phyloP scores from a whole-genome alignment of 805 yeast genomes.

The Torulaspora quercuum region DNA sequence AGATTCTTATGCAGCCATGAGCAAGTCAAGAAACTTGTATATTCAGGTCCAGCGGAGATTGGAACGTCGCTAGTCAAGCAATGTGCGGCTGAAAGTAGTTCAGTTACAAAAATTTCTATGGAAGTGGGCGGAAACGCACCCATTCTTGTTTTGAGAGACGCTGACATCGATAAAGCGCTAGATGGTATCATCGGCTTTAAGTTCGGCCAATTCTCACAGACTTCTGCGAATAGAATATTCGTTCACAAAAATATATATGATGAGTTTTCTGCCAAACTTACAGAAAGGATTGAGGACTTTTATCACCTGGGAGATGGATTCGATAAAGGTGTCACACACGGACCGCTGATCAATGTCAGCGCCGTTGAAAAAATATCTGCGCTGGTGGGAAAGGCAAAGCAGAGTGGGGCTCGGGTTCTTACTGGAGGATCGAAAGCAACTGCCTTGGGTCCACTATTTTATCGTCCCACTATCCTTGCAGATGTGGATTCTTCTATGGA shows the following conservation, averaged over 20 bases:
- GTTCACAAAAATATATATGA: conserved; percentile 72
- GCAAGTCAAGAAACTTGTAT: conserved; percentile 70
- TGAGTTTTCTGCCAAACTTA: conserved; percentile 56
- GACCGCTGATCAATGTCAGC: conserved; percentile 66
- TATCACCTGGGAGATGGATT: conserved; percentile 77
- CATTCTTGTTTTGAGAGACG: conserved; percentile 75
- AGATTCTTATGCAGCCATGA: conserved; percentile 65
- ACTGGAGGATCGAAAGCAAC: conserved; percentile 79
- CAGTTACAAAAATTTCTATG: conserved; percentile 74
- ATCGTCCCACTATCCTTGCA: conserved; percentile 81
- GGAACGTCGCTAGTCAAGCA: conserved; percentile 70
- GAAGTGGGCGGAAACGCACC: conserved; percentile 91
- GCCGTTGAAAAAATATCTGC: conserved; percentile 62
- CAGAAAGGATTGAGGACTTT: conserved; percentile 44
- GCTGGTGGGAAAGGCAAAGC: conserved; percentile 60
- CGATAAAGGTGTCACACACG: conserved; percentile 63
- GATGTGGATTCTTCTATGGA: conserved; percentile 70
- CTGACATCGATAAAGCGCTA: conserved; percentile 62
- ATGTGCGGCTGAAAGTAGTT: conserved; percentile 60
- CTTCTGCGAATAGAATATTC: conserved; percentile 85
- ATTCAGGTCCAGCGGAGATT: conserved; percentile 86
- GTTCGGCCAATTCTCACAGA: conserved; percentile 85
- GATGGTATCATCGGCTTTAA: conserved; percentile 68
- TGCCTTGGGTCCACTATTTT: conserved; percentile 61
- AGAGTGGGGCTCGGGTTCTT: conserved; percentile 65